A percentile compares a stretch with the other conserved stretches of the same genome.
Conservation (phyloP, 345 rosid species). For the Heritiera fomes region DNA sequence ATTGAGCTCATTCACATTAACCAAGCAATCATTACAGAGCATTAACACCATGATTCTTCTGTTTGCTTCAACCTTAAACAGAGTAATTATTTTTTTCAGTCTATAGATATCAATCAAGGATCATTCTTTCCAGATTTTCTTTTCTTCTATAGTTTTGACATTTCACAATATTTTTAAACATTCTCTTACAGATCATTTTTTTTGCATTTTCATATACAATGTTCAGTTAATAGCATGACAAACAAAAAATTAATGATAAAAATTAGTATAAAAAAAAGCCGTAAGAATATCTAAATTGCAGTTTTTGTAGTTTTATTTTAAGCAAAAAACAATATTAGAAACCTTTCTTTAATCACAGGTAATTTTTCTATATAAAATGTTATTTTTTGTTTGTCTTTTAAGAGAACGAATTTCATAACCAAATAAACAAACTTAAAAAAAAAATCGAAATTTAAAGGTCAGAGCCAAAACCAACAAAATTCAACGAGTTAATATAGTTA, state of each 20-base stretch:
- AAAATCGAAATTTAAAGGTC: not conserved
- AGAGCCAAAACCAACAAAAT: not conserved
- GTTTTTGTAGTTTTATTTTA: not conserved
- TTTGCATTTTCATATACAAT: not conserved
- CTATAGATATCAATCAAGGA: too few relatives aligned
- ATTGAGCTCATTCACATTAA: not conserved
- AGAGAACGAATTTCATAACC: not conserved
- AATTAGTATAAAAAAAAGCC: not conserved
- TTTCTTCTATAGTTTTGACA: not conserved
- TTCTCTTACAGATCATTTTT: not conserved
- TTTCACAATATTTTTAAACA: not conserved
- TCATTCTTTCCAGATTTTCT: not conserved
- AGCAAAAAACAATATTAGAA: not conserved
- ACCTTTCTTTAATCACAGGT: not conserved
- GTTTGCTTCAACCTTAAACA: not conserved
- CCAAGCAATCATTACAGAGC: not conserved
- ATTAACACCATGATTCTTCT: not conserved
- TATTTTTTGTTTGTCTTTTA: not conserved
- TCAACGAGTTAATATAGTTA: not conserved
- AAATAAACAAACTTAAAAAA: not conserved
- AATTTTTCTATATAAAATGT: not conserved
- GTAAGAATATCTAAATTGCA: not conserved
- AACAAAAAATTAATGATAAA: not conserved
- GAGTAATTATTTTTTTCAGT: too few relatives aligned
- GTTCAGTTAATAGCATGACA: not conserved